These are phyloP conservation scores for Alternaria angustiovoidea DNA, from an alignment of 2,329 filamentous ascomycete genomes.

Conservation along the genomic window DNA sequence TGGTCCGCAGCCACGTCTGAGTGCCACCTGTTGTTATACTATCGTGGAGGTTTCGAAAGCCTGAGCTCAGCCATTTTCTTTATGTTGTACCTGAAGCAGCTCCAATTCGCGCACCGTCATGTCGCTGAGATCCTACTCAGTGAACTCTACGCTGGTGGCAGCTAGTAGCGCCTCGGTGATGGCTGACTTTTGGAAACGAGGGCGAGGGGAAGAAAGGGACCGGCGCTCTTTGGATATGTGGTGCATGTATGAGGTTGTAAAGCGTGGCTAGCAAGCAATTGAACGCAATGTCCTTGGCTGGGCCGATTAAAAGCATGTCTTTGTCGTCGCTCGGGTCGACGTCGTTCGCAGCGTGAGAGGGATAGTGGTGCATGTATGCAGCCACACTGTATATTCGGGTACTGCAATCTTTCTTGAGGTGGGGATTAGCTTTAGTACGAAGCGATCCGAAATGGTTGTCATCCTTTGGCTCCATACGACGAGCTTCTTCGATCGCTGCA, in stretches of 20 bases:
- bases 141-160: neutral
- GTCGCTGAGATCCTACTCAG: neutral
- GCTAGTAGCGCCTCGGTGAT: neutral
- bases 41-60: neutral
- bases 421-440: neutral
- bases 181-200: neutral
- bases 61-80: neutral
- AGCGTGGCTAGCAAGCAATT: neutral
- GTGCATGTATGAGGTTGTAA: neutral
- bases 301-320: neutral
- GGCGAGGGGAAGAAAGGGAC: neutral
- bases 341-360: neutral
- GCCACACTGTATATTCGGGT: neutral
- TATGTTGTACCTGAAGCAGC: neutral
- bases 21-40: neutral
- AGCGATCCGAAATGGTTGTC: neutral
- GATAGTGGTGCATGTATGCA: neutral
- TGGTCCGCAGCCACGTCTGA: neutral
- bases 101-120: neutral
- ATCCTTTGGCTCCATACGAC: neutral
- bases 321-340: neutral
- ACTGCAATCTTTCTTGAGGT: neutral
- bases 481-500: neutral
- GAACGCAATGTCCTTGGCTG: neutral
- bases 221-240: neutral